These are phyloP conservation scores for Scheffersomyces amazonensis DNA, from an alignment of 805 yeast genomes.

Conservation along the genomic window DNA sequence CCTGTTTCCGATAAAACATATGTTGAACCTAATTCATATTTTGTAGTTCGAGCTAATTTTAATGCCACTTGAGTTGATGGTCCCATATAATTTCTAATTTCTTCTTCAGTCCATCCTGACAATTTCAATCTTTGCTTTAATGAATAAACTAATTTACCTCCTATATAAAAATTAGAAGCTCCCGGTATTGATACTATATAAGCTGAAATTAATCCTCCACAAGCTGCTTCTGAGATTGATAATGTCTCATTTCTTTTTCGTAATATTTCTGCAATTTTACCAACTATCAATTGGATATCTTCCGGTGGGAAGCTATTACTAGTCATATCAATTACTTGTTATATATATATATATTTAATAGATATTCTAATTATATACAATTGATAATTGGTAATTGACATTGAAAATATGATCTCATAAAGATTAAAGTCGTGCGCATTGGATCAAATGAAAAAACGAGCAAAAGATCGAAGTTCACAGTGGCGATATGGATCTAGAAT, in stretches of 20 bases:
- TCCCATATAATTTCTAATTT: constrained; percentile 72
- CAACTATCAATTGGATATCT: constrained; percentile 49
- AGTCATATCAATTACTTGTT: too few relatives aligned
- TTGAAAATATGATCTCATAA: too few relatives aligned
- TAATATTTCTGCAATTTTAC: constrained; percentile 56
- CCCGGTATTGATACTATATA: constrained; percentile 82
- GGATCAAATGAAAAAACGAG: too few relatives aligned
- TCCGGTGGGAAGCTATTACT: constrained; percentile 54
- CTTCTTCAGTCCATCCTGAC: constrained; percentile 75
- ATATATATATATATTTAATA: too few relatives aligned
- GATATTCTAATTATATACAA: too few relatives aligned
- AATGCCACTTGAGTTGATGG: constrained; percentile 75
- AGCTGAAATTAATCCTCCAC: constrained; percentile 84
- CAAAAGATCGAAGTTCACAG: too few relatives aligned
- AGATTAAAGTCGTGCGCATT: too few relatives aligned
- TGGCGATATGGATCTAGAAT: too few relatives aligned
- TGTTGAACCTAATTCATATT: constrained; percentile 79
- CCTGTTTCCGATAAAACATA: constrained; percentile 85
- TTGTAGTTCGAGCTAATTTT: constrained; percentile 73
- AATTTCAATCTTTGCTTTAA: constrained; percentile 69
- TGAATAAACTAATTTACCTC: constrained; percentile 79
- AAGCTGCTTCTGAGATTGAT: constrained; percentile 84
- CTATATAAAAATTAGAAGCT: constrained; percentile 79
- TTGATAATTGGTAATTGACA: too few relatives aligned
- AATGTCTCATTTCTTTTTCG: constrained; percentile 57